These are phyloP conservation scores for Solanum hybrid DNA, from an alignment of 305 asterid species.

Conservation along the genomic window DNA sequence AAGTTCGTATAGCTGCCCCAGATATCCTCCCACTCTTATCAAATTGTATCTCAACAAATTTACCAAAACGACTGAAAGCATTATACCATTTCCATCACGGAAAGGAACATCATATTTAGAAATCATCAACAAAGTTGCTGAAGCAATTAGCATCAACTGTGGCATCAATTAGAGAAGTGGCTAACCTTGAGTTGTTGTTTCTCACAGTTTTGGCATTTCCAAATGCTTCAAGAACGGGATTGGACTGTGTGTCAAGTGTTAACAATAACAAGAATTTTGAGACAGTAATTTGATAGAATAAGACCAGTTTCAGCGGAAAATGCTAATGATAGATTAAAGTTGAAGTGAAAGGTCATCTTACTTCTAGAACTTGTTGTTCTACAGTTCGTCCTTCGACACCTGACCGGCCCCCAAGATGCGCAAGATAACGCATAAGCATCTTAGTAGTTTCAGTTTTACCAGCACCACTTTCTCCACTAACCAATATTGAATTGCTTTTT, in stretches of 20 bases:
- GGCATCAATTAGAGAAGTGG: not conserved
- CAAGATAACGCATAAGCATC: conserved; percentile 98
- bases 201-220: conserved; percentile 92
- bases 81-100: not conserved
- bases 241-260: conserved; percentile 43
- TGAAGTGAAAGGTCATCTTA: conserved; percentile 25
- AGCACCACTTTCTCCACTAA: conserved; percentile 99
- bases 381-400: conserved; percentile 99
- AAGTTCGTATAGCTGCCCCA: conserved; percentile 97
- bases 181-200: conserved; percentile 96
- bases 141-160: not conserved
- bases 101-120: not conserved
- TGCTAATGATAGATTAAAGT: not conserved
- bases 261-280: conserved; percentile 19
- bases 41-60: conserved; percentile 98
- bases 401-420: conserved; percentile 89
- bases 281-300: conserved; percentile 1
- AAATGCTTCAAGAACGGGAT: conserved; percentile 99
- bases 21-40: conserved; percentile 97
- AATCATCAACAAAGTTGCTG: conserved; percentile 10
- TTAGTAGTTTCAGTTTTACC: conserved; percentile 99
- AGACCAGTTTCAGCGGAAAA: not conserved
- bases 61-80: conserved; percentile 84
- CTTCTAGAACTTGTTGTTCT: conserved; percentile 98
- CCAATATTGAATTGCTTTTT: conserved; percentile 94